Evolutionary conservation across 1,284 basidiomycete species (phyloP).

Genomic region (Ustanciosporium gigantosporum): DNA sequence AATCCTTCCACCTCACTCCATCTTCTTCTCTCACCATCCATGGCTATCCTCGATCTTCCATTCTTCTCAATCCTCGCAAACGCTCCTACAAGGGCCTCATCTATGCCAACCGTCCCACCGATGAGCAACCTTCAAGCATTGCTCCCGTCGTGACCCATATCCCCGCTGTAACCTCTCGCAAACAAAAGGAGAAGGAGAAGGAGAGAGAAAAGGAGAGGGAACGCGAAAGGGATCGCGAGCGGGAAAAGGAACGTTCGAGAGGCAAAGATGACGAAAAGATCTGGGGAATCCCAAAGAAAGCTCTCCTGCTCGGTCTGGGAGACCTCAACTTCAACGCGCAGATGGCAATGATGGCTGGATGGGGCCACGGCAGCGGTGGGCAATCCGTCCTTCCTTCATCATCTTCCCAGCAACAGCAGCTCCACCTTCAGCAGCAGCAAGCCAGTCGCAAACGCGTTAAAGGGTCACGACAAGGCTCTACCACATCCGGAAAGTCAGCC

Average conservation of each 20-base stretch:
- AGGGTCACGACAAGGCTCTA: constrained; percentile 3
- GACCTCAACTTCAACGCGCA: constrained; percentile 55
- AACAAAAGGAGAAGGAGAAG: constrained; percentile 34
- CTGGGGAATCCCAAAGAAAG: constrained; percentile 56
- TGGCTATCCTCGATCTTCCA: constrained; percentile 28
- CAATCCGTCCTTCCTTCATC: constrained; percentile 13
- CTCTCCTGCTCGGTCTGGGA: constrained; percentile 47
- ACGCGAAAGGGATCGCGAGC: constrained; percentile 32
- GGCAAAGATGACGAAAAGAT: constrained; percentile 45
- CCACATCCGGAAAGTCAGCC: constrained; percentile 7
- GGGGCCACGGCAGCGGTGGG: constrained; percentile 49
- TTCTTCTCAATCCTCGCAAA: constrained; percentile 37
- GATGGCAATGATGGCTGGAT: constrained; percentile 52
- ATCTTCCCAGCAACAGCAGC: constrained; percentile 7
- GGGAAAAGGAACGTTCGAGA: constrained; percentile 27
- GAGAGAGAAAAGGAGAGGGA: constrained; percentile 31
- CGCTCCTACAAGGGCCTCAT: constrained; percentile 28
- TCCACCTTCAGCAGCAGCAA: constrained; percentile 18
- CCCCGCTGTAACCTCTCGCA: constrained; percentile 36
- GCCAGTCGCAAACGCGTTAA: neutral
- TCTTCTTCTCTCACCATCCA: constrained; percentile 9
- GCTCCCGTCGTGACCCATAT: constrained; percentile 43
- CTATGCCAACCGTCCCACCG: constrained; percentile 14
- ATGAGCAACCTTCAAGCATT: constrained; percentile 1
- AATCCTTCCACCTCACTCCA: constrained; percentile 7